Percentiles rank a stretch among this genome's conserved stretches.
Evolutionary conservation across 805 yeast genomes (phyloP).

Genomic region (Trichomonascus vanleenenianus): DNA sequence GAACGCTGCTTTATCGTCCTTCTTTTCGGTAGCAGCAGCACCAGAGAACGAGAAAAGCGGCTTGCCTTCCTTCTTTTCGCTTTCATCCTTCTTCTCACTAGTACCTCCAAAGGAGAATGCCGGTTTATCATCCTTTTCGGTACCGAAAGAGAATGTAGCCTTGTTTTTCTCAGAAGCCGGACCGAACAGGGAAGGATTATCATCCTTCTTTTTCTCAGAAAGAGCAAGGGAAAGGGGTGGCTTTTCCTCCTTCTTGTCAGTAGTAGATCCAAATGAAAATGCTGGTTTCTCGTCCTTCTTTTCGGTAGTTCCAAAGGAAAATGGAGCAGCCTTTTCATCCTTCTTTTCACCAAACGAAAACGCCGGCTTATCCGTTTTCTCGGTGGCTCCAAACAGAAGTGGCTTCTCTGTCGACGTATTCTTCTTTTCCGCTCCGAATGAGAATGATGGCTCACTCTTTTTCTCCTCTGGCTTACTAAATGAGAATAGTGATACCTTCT

Average conservation of each 20-base stretch:
- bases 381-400: constrained; percentile 3
- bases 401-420: neutral
- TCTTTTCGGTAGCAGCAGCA: constrained; percentile 1
- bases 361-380: constrained; percentile 4
- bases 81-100: neutral
- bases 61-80: neutral
- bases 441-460: neutral
- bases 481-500: too few species aligned
- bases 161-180: neutral
- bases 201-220: neutral
- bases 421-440: too few species aligned
- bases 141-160: neutral
- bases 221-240: neutral
- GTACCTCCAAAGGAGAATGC: constrained; percentile 9
- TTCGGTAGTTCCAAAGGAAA: constrained; percentile 8
- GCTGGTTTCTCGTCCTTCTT: neutral
- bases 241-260: neutral
- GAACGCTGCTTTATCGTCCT: constrained; percentile 2
- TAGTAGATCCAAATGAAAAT: neutral
- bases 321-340: constrained; percentile 7
- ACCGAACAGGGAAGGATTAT: neutral
- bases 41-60: neutral
- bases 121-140: constrained; percentile 2
- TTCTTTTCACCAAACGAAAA: constrained; percentile 3
- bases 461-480: constrained; percentile 13